Conservation (phyloP, 768 basidiomycete genomes). For the Tulasnella sp. region DNA sequence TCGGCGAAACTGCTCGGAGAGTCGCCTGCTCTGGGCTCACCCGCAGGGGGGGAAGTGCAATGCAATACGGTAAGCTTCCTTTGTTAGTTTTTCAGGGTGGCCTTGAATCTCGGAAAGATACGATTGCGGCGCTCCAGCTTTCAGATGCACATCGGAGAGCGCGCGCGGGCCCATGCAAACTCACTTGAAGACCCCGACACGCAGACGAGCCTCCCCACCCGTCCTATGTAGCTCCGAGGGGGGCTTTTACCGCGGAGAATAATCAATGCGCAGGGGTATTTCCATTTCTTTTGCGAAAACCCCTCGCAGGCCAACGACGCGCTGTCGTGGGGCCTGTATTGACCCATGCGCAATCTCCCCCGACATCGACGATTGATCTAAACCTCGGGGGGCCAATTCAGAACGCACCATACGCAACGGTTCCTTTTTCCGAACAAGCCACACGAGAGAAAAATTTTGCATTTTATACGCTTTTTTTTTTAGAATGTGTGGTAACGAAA, state of each 20-base stretch:
- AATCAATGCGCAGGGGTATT: not conserved
- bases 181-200: not conserved
- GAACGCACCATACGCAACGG: not conserved
- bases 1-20: slow-evolving; percentile 11
- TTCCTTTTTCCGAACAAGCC: not conserved
- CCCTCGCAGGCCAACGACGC: not conserved
- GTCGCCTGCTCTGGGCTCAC: not conserved
- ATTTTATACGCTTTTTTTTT: not conserved
- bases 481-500: too few species aligned
- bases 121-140: slow-evolving; percentile 19
- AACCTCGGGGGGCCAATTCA: not conserved
- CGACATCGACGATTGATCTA: not conserved
- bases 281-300: not conserved
- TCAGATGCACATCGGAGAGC: not conserved
- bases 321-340: not conserved
- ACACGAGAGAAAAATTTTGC: not conserved
- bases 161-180: slow-evolving; percentile 6
- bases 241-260: not conserved
- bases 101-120: slow-evolving; percentile 18
- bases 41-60: not conserved
- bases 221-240: not conserved
- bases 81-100: slow-evolving; percentile 15
- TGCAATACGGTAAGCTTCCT: slow-evolving; percentile 16
- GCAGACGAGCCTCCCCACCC: not conserved
- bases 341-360: not conserved